These are phyloP conservation scores for Neurospora discreta DNA, from an alignment of 495 filamentous ascomycete genomes.

Conservation along the genomic window DNA sequence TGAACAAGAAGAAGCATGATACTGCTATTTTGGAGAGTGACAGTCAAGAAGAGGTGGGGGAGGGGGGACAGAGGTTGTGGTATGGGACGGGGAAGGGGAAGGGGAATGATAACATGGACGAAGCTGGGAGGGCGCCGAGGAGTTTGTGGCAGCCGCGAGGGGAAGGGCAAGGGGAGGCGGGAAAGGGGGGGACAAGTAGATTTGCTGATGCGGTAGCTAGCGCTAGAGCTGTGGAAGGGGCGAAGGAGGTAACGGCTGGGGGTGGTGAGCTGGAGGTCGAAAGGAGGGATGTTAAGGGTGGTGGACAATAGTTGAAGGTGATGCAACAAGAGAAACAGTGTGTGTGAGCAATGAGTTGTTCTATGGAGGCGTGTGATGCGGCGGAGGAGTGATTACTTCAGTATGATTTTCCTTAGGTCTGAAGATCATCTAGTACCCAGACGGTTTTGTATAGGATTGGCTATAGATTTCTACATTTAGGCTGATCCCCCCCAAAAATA, in stretches of 20 bases:
- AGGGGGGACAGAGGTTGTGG: not conserved
- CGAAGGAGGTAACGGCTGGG: not conserved
- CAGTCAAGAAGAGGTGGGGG: not conserved
- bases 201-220: conserved; percentile 12
- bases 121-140: not conserved
- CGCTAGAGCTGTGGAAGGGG: conserved; percentile 4
- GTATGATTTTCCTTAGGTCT: not conserved
- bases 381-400: not conserved
- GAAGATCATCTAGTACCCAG: not conserved
- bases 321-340: not conserved
- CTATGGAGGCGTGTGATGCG: not conserved
- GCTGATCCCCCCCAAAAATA: too few relatives aligned
- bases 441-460: not conserved
- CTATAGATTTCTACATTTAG: not conserved
- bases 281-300: not conserved
- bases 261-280: not conserved
- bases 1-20: conserved; percentile 1
- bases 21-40: not conserved
- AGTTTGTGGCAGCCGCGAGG: not conserved
- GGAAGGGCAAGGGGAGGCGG: not conserved
- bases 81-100: not conserved
- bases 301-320: not conserved
- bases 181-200: not conserved
- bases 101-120: not conserved
- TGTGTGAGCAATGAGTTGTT: not conserved